Evolutionary conservation across 2,329 filamentous ascomycete genomes (phyloP).

Genomic region (Hymenoscyphus albidus): DNA sequence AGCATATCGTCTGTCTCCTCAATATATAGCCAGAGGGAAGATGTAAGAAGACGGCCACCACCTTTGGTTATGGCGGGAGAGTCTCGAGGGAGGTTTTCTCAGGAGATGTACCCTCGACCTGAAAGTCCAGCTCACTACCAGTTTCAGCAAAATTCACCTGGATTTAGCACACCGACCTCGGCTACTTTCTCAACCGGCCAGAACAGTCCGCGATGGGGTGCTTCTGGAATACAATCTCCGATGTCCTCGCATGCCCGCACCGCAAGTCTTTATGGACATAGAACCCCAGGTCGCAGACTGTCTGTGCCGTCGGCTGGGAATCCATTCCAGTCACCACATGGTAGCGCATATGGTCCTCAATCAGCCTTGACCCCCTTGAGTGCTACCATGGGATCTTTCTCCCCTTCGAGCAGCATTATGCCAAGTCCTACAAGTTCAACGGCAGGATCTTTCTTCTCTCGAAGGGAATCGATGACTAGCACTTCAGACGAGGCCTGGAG

Average conservation of each 20-base stretch:
- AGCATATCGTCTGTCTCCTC: slow-evolving; percentile 77
- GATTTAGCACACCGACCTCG: slow-evolving; percentile 79
- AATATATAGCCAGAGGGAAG: slow-evolving; percentile 44
- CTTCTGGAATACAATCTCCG: slow-evolving; percentile 65
- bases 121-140: slow-evolving; percentile 56
- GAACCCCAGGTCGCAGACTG: slow-evolving; percentile 68
- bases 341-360: slow-evolving; percentile 48
- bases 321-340: slow-evolving; percentile 67
- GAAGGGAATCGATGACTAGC: slow-evolving; percentile 61
- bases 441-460: slow-evolving; percentile 51
- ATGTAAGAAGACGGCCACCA: slow-evolving; percentile 69
- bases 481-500: slow-evolving; percentile 72
- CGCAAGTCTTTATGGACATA: slow-evolving; percentile 66
- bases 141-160: slow-evolving; percentile 67
- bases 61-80: slow-evolving; percentile 80
- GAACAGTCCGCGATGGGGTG: slow-evolving; percentile 70
- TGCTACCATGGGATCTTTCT: slow-evolving; percentile 52
- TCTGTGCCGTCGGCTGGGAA: slow-evolving; percentile 76
- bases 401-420: slow-evolving; percentile 55
- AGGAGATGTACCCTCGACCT: slow-evolving; percentile 60
- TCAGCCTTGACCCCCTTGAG: slow-evolving; percentile 52
- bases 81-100: slow-evolving; percentile 59
- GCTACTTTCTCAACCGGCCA: slow-evolving; percentile 74
- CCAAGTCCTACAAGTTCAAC: slow-evolving; percentile 64
- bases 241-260: slow-evolving; percentile 64